Evolutionary conservation across 2,329 filamentous ascomycete species (phyloP), one percentile per base, ranked within the genome.

Genomic region (Alternaria burnsii): DNA sequence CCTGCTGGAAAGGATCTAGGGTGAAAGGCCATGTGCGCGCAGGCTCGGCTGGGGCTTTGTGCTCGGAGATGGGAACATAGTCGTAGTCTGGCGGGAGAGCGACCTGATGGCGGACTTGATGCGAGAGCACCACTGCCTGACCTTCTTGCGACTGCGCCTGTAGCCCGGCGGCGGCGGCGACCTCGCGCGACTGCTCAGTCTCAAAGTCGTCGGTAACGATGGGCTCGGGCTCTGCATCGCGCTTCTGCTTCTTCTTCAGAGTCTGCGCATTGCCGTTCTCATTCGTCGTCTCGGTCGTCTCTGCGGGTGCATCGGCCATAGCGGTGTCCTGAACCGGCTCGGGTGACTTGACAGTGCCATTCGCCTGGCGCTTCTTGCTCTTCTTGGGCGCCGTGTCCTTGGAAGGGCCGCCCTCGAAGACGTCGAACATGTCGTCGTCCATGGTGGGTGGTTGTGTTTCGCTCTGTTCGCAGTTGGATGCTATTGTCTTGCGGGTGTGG

Each of bases 91-190:
- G 94, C 3, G 95, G 95, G 20, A 99, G 85, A 12, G 95, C 92
- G 70, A 98, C 95, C 81, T 99, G 94, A 84, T 99, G 95, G 80
- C 97, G 94, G 71, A 99, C 97, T 82, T 99, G 97, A 82, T 99
- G 96, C 47, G 93, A 94, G 53, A 99, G 82, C 22, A 97, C 90
- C 28, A 99, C 88, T 6, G 90, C 88, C 47, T 88, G 84, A 28
- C 85, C 83, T 55, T 93, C 91, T 66, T 87, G 88, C 77, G 86
- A 87, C 78, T 79, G 84, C 62, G 80, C 84, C 75, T 85, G 88
- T 62, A 83, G 84, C 67, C 92, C 93, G 32, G 89, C 88, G 6
- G 92, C 90, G 26, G 90, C 91, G 22, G 91, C 92, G 40, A 99
- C 87, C 79, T 98, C 92, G 84, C 94, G 87, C 65, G 94, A 96